Base-by-base conservation (phyloP, 2,329 filamentous ascomycete species). In the Beauveria varroae region DNA sequence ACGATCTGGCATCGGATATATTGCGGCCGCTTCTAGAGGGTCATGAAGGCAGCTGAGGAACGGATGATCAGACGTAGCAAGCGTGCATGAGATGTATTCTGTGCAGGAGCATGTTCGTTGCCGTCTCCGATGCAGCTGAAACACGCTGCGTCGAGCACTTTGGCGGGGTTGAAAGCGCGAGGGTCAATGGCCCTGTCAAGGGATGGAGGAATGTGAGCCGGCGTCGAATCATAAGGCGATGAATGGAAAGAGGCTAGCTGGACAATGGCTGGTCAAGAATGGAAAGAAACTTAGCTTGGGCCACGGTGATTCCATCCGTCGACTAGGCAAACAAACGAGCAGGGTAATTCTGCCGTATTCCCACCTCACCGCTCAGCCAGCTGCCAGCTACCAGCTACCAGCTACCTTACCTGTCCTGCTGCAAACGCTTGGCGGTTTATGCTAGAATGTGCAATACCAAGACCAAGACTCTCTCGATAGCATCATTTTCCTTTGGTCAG, bases 51-150 rank as follows among this genome's bases (percentile, higher is more conserved):
- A 43, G 43, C 46, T 3, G 46, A 52, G 26, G 57, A 60, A 60
- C 57, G 47, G 57, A 60, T 60, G 57, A 60, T 60, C 57, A 60
- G 57, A 60, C 57, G 55, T 50, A 40, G 26, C 55, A 57, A 47
- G 24, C 28, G 12, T 57, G 41, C 43, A 34, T 56, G 37, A 47
- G 26, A 56, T 47, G 56, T 34, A 47, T 51, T 41, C 37, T 43
- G 46, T 12, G 24, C 22, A 58, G 56, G 44, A 58, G 46, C 47
- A 44, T 24, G 57, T 47, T 54, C 57, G 28, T 41, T 40, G 41
- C 49, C 16, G 47, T 51, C 34, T 44, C 47, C 57, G 57, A 44
- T 52, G 24, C 26, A 26, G 41, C 57, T 60, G 57, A 60, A 60
- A 60, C 57, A 47, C 14, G 49, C 24, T 22, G 28, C 26, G 24